Conservation (phyloP, 352 stramenopile species). For the Globisporangium rhizosaccharum region DNA sequence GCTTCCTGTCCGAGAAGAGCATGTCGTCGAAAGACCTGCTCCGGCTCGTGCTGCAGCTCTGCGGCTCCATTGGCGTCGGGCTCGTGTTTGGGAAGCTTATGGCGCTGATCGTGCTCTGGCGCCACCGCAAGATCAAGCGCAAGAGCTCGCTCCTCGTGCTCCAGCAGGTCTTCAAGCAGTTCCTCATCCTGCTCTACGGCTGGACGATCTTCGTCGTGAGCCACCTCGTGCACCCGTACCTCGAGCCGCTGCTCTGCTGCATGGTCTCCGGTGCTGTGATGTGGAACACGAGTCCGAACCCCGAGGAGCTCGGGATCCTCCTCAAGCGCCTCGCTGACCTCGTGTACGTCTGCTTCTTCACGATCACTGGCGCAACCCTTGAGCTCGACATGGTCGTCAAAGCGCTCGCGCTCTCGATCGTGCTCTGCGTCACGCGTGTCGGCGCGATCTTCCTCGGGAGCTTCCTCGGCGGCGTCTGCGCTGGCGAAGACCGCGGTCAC, state of each 20-base stretch:
- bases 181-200: slow-evolving; percentile 53
- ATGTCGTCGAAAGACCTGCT: slow-evolving; percentile 28
- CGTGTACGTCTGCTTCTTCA: slow-evolving; percentile 77
- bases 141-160: slow-evolving; percentile 38
- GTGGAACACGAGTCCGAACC: slow-evolving; percentile 55
- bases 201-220: slow-evolving; percentile 57
- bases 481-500: slow-evolving; percentile 37
- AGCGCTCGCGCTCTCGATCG: slow-evolving; percentile 41
- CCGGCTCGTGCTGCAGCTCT: slow-evolving; percentile 34
- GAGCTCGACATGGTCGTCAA: slow-evolving; percentile 64
- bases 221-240: slow-evolving; percentile 53
- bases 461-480: slow-evolving; percentile 40
- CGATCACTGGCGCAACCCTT: slow-evolving; percentile 57
- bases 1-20: slow-evolving; percentile 47
- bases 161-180: slow-evolving; percentile 44
- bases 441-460: slow-evolving; percentile 56
- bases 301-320: slow-evolving; percentile 47
- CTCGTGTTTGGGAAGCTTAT: slow-evolving; percentile 51
- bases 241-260: slow-evolving; percentile 60
- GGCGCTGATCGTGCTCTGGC: slow-evolving; percentile 47
- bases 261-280: slow-evolving; percentile 63
- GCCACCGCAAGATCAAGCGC: slow-evolving; percentile 41
- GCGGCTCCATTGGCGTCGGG: slow-evolving; percentile 39
- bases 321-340: slow-evolving; percentile 48
- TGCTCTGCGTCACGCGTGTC: slow-evolving; percentile 49